Evolutionary conservation across 441 rosid genomes (phyloP).

Genomic region (Gossypium davidsonii): DNA sequence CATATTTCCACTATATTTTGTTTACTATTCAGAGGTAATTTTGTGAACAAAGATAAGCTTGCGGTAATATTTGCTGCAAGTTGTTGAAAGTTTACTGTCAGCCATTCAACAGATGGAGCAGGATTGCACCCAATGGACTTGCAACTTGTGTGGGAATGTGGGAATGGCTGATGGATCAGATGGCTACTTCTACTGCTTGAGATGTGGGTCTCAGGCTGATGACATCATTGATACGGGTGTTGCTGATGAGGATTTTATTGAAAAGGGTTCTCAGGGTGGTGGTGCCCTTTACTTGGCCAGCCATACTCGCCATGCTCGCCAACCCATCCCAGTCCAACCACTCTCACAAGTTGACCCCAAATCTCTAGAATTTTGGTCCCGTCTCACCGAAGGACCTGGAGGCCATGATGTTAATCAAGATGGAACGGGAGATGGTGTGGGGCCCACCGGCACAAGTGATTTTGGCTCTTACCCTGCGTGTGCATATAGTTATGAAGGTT

Average conservation of each 20-base stretch:
- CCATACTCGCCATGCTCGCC: slow-evolving; percentile 24
- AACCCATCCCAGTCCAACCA: slow-evolving; percentile 12
- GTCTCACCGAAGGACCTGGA: slow-evolving; percentile 9
- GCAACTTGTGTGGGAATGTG: slow-evolving; percentile 38
- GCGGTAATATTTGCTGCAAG: background rate
- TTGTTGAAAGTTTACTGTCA: background rate
- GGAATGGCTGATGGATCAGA: slow-evolving; percentile 34
- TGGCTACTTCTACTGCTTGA: slow-evolving; percentile 42
- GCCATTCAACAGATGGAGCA: background rate
- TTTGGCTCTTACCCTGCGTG: slow-evolving; percentile 27
- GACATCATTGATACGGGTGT: slow-evolving; percentile 43
- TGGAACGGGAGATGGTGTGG: slow-evolving; percentile 16
- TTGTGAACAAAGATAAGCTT: background rate
- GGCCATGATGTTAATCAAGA: background rate
- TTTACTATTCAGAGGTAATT: background rate
- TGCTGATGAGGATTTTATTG: slow-evolving; percentile 51
- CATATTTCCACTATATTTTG: no score
- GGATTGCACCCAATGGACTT: slow-evolving; percentile 13
- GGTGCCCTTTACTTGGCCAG: slow-evolving; percentile 41
- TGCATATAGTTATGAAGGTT: slow-evolving; percentile 40
- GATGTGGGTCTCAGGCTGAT: slow-evolving; percentile 38
- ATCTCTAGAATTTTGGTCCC: slow-evolving; percentile 31
- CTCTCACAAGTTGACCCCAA: slow-evolving; percentile 14
- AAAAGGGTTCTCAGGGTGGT: slow-evolving; percentile 27
- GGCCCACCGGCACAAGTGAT: slow-evolving; percentile 43